A percentile compares a stretch with the other conserved stretches of the same genome.
phyloP scores from a whole-genome alignment of 2,329 filamentous ascomycete species.

The Ophiostoma triangulosporum region DNA sequence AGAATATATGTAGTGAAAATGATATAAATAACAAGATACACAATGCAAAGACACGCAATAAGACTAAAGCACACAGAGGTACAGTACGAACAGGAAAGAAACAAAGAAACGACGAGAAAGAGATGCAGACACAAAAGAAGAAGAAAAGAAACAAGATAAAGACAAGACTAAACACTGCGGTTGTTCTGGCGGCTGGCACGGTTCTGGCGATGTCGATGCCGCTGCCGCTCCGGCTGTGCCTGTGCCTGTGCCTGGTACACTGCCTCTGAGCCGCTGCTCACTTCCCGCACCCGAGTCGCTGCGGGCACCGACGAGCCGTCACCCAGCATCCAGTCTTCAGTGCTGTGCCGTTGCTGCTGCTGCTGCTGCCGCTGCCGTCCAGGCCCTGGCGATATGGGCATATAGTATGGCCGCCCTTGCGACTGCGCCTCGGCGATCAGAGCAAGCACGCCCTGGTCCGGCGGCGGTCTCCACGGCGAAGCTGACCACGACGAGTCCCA shows the following conservation, averaged over 20 bases:
- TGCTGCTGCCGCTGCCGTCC: neutral
- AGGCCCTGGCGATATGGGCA: neutral
- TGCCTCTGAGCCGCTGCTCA: neutral
- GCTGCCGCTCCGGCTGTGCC: neutral
- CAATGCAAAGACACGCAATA: too few relatives aligned
- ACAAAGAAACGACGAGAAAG: too few relatives aligned
- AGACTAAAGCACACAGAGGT: too few relatives aligned
- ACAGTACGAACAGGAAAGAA: too few relatives aligned
- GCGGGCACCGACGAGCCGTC: too few relatives aligned
- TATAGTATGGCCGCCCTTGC: neutral
- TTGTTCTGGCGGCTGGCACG: too few relatives aligned
- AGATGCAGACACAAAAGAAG: too few relatives aligned
- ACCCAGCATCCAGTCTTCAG: neutral
- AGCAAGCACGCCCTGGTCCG: neutral
- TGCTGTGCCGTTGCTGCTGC: neutral
- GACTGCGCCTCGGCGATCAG: neutral
- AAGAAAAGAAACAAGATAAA: too few relatives aligned
- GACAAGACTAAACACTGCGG: too few relatives aligned
- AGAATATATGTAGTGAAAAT: too few relatives aligned
- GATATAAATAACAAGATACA: too few relatives aligned
- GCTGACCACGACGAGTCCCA: too few relatives aligned
- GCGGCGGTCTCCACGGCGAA: neutral
- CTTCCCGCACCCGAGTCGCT: neutral
- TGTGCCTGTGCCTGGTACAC: neutral
- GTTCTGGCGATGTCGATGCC: neutral